phyloP scores from a whole-genome alignment of 495 filamentous ascomycete species.

The Paragyromitra xinjiangensis region DNA sequence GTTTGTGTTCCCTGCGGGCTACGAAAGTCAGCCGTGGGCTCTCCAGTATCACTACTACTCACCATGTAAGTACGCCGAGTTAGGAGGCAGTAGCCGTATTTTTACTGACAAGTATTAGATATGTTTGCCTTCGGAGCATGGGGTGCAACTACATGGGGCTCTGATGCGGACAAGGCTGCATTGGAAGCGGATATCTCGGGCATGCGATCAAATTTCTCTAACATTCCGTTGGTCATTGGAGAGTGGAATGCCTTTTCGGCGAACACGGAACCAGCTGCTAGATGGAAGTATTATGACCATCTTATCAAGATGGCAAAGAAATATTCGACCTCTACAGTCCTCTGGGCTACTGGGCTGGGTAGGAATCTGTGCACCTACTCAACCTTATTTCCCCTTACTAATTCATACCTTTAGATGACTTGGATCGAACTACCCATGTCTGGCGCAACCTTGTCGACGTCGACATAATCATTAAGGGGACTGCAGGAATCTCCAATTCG shows the following conservation, averaged over 20 bases:
- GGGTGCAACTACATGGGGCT: slow-evolving; percentile 70
- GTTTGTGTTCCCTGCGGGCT: slow-evolving; percentile 63
- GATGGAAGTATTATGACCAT: slow-evolving; percentile 68
- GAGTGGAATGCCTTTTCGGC: slow-evolving; percentile 65
- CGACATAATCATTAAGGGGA: slow-evolving; percentile 62
- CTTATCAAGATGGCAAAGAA: slow-evolving; percentile 62
- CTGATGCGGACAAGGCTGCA: slow-evolving; percentile 64
- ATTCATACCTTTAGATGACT: slow-evolving; percentile 53
- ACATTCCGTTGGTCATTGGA: slow-evolving; percentile 67
- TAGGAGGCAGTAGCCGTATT: not conserved
- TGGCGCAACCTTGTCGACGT: slow-evolving; percentile 64
- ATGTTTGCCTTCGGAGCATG: slow-evolving; percentile 66
- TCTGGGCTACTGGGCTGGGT: slow-evolving; percentile 67
- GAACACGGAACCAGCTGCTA: slow-evolving; percentile 65
- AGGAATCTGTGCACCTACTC: not conserved
- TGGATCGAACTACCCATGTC: slow-evolving; percentile 60
- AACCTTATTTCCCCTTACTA: not conserved
- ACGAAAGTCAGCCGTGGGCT: slow-evolving; percentile 66
- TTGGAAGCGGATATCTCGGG: slow-evolving; percentile 63
- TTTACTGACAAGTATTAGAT: slow-evolving; percentile 54
- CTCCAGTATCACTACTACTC: slow-evolving; percentile 72
- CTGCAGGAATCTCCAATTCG: slow-evolving; percentile 61
- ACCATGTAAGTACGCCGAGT: slow-evolving; percentile 59
- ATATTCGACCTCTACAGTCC: slow-evolving; percentile 62
- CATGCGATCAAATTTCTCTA: slow-evolving; percentile 66